Base-by-base conservation (phyloP, 2,329 filamentous ascomycete species). In the Shiraia sp. region DNA sequence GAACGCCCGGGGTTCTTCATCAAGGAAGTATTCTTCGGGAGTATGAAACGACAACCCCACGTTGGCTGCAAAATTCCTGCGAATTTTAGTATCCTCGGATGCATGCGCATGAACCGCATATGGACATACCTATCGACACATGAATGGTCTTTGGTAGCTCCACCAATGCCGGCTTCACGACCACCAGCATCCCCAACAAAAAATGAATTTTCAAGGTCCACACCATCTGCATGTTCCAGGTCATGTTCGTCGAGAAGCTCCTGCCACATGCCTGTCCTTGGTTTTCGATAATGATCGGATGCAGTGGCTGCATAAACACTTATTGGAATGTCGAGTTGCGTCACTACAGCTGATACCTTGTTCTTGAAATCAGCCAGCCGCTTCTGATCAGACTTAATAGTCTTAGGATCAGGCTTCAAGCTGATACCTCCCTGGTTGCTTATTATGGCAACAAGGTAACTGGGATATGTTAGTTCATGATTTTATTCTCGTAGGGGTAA, bases 11-110 rank as follows among this genome's bases (percentile, higher is more conserved):
- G 86, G 75, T 16, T 79, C 61, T 55, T 89, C 80, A 2, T 79
- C 78, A 1, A 92, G 79, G 63, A 97, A 97, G 72, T 86, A 96
- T 67, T 96, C 91, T 63, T 99, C 93, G 0, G 93, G 93, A 0
- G 92, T 96, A 42, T 83, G 75, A 66, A 92, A 99, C 10, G 73
- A 65, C 52, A 99, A 81, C 3, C 88, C 88, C 10, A 91, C 72
- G 61, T 99, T 97, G 47, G 85, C 77, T 3, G 93, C 92, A 57
- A 97, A 86, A 59, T 96, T 88, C 42, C 53, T 65, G 40, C 13
- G 28, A 16, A 30, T 26, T 40, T 61, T 51, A 56, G 49, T 42
- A 45, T 33, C 27, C 12, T 44, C 22, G 32, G 29, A 32, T 22
- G 59, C 39, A 34, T 29, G 35, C 45, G 38, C 40, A 49, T n/a